These are phyloP conservation scores for Akanthomyces dipterigenus DNA, from an alignment of 2,329 filamentous ascomycete species.

Conservation along the genomic window DNA sequence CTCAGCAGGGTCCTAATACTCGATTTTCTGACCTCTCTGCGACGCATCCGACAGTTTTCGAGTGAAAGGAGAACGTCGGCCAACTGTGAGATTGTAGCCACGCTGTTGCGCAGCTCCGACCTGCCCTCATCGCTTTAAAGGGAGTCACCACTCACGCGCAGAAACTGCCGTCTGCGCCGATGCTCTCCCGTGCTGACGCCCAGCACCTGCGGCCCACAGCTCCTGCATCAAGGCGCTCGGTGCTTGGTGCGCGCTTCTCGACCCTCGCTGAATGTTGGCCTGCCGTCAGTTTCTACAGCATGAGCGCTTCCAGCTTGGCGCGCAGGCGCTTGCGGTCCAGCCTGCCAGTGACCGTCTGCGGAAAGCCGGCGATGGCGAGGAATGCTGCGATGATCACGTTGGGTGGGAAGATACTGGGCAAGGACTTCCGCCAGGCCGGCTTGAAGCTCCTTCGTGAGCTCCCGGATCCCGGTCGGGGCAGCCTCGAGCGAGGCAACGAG, in stretches of 20 bases:
- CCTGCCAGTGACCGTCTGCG: constrained; percentile 14
- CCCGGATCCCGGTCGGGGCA: background rate
- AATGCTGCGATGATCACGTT: constrained; percentile 17
- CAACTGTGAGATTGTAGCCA: constrained; percentile 19
- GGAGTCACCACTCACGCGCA: constrained; percentile 31
- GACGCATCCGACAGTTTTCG: constrained; percentile 33
- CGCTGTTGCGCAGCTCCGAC: constrained; percentile 23
- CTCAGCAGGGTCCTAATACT: constrained; percentile 27
- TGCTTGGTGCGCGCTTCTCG: background rate
- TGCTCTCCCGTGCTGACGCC: constrained; percentile 23
- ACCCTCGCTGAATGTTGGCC: background rate
- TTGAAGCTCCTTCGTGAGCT: background rate
- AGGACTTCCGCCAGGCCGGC: constrained; percentile 20
- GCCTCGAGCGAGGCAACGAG: constrained; percentile 1
- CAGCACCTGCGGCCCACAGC: constrained; percentile 30
- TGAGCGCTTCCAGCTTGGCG: background rate
- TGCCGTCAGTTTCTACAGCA: background rate
- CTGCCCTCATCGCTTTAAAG: constrained; percentile 30
- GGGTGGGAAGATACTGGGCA: constrained; percentile 13
- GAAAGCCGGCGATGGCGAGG: constrained; percentile 14
- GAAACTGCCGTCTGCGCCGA: constrained; percentile 25
- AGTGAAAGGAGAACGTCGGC: constrained; percentile 19
- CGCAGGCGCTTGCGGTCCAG: constrained; percentile 14
- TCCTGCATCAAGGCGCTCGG: background rate
- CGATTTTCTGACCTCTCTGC: constrained; percentile 22